phyloP scores from a whole-genome alignment of 768 basidiomycete genomes.

The Kwoniella shandongensis region DNA sequence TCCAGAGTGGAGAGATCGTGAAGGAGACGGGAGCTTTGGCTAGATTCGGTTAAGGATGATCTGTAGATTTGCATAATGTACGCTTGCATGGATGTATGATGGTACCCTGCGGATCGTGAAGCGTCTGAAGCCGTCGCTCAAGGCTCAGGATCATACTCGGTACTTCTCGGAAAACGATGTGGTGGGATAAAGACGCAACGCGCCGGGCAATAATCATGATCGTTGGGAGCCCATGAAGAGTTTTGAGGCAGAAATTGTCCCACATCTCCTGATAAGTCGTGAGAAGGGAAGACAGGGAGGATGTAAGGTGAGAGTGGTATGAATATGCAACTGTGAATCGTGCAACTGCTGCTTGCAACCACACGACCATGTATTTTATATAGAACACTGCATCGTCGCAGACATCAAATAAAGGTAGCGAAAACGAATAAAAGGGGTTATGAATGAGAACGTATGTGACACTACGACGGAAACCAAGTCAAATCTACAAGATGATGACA shows the following conservation, averaged over 20 bases:
- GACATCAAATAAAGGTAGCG: constrained; percentile 30
- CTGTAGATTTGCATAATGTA: constrained; percentile 3
- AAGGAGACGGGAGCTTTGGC: constrained; percentile 45
- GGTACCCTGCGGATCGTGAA: background rate
- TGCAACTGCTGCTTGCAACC: background rate
- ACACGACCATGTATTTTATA: background rate
- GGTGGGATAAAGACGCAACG: too few relatives aligned
- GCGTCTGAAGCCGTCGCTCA: too few relatives aligned
- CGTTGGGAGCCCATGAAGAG: too few relatives aligned
- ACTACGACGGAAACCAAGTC: background rate
- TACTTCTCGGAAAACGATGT: too few relatives aligned
- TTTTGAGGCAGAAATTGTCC: too few relatives aligned
- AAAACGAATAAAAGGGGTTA: constrained; percentile 30
- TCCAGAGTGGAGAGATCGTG: constrained; percentile 32
- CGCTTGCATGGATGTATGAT: background rate
- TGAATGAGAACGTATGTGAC: background rate
- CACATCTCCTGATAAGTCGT: too few relatives aligned
- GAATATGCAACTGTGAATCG: too few relatives aligned
- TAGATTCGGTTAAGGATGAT: constrained; percentile 29
- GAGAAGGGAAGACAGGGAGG: too few relatives aligned
- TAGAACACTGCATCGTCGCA: constrained; percentile 19
- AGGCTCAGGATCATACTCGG: too few relatives aligned
- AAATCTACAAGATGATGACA: background rate
- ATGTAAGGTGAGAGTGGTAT: too few relatives aligned
- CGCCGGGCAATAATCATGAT: too few relatives aligned